phyloP scores from a whole-genome alignment of 257 asterid genomes.

The Linderniella brevidens region DNA sequence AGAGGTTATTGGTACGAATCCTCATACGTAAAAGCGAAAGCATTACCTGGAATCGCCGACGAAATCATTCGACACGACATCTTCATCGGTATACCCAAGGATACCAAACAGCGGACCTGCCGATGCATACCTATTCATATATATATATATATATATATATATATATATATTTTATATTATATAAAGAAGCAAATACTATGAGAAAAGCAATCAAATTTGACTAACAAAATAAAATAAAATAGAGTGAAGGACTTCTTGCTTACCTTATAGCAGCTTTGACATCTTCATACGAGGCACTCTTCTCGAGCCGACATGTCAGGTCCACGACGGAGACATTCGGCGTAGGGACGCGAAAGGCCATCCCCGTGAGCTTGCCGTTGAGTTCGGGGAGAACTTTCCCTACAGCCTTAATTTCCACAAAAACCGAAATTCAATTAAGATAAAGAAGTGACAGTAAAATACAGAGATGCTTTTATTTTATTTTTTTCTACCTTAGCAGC shows the following conservation, averaged over 20 bases:
- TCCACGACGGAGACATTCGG: background rate
- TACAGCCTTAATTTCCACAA: constrained; percentile 1
- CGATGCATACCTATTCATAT: constrained; percentile 26
- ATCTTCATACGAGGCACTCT: background rate
- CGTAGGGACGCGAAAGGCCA: background rate
- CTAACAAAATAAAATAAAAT: too few relatives aligned
- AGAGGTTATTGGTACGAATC: background rate
- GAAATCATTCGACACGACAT: constrained; percentile 66
- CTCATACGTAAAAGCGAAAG: background rate
- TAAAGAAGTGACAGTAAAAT: too few relatives aligned
- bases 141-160: too few relatives aligned
- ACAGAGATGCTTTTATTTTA: too few relatives aligned
- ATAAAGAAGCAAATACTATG: too few relatives aligned
- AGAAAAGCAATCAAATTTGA: too few relatives aligned
- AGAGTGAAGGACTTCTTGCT: too few relatives aligned
- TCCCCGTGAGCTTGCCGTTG: background rate
- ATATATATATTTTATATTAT: too few relatives aligned
- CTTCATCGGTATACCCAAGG: constrained; percentile 69
- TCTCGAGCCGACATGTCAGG: background rate
- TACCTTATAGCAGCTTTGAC: background rate
- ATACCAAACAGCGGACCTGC: constrained; percentile 66
- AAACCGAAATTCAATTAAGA: too few relatives aligned
- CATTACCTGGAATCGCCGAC: constrained; percentile 57
- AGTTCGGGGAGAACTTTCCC: too few relatives aligned
- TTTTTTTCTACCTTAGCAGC: too few relatives aligned